A percentile compares a stretch with the other conserved stretches of the same genome.
Evolutionary conservation across 148 eudicot species (phyloP).

Genomic region (Silene uniflora): DNA sequence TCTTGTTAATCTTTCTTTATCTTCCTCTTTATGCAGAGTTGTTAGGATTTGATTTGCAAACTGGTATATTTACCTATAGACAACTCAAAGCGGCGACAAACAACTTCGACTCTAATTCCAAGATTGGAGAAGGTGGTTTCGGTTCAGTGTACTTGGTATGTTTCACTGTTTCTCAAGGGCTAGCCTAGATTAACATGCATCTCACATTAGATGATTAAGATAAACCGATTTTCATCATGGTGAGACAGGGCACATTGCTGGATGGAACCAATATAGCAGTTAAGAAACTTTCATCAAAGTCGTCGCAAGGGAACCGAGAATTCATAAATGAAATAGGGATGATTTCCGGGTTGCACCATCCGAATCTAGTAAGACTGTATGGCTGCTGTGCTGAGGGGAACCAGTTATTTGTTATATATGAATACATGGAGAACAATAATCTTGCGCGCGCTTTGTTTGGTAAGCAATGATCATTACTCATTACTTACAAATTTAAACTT

Average conservation of each 20-base stretch:
- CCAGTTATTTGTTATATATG: slow-evolving; percentile 26
- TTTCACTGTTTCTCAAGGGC: neutral
- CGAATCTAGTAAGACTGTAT: slow-evolving; percentile 26
- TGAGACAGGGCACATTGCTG: slow-evolving; percentile 21
- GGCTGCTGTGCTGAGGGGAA: slow-evolving; percentile 28
- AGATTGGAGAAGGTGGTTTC: slow-evolving; percentile 65
- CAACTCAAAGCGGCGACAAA: slow-evolving; percentile 55
- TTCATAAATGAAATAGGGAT: slow-evolving; percentile 32
- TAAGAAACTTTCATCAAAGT: slow-evolving; percentile 26
- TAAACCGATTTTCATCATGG: neutral
- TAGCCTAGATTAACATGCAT: neutral
- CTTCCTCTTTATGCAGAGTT: slow-evolving; percentile 26
- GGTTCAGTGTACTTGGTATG: slow-evolving; percentile 57
- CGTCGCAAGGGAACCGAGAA: slow-evolving; percentile 33
- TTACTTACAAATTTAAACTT: too few relatives aligned
- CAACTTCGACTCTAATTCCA: slow-evolving; percentile 40
- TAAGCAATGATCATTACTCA: neutral
- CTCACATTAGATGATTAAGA: too few relatives aligned
- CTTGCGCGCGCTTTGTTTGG: slow-evolving; percentile 29
- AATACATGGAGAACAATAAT: slow-evolving; percentile 26
- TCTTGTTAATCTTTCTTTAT: neutral
- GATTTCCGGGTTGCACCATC: slow-evolving; percentile 29
- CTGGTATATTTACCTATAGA: slow-evolving; percentile 41
- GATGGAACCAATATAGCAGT: slow-evolving; percentile 30
- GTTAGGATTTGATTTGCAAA: slow-evolving; percentile 41